Evolutionary conservation across 1,284 basidiomycete species (phyloP).

Genomic region (Sparassis latifolia): DNA sequence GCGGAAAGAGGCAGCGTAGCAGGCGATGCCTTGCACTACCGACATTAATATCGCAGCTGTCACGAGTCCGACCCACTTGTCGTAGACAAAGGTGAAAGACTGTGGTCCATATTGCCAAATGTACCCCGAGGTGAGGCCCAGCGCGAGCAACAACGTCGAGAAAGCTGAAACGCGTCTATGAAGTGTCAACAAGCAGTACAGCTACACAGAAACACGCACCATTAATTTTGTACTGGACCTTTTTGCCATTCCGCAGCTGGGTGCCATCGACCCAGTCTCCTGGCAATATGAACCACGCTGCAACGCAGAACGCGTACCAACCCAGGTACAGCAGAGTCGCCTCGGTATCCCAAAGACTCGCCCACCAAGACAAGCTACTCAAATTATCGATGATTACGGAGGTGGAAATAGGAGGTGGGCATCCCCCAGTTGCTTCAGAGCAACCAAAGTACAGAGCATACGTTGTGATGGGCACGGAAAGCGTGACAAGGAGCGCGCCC

Average conservation of each 20-base stretch:
- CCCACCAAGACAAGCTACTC: conserved; percentile 57
- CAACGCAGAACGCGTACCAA: conserved; percentile 88
- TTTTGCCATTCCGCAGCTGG: conserved; percentile 71
- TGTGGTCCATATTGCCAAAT: conserved; percentile 73
- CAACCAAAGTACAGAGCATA: conserved; percentile 86
- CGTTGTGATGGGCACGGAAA: conserved; percentile 67
- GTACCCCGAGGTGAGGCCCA: conserved; percentile 64
- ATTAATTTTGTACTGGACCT: conserved; percentile 91
- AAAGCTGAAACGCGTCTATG: conserved; percentile 51
- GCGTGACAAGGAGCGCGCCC: conserved; percentile 70
- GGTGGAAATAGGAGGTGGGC: conserved; percentile 52
- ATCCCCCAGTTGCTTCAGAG: conserved; percentile 72
- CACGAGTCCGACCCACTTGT: conserved; percentile 87
- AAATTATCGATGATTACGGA: conserved; percentile 42
- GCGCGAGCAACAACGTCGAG: conserved; percentile 75
- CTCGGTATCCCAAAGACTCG: conserved; percentile 73
- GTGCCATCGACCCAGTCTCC: conserved; percentile 83
- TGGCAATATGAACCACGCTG: conserved; percentile 81
- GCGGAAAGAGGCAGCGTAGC: conserved; percentile 73
- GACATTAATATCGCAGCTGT: conserved; percentile 85
- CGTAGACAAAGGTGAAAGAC: conserved; percentile 85
- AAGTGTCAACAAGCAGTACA: no score
- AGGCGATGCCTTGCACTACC: conserved; percentile 64
- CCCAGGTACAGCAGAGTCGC: conserved; percentile 73
- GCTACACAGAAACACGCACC: conserved; percentile 41